phyloP scores from a whole-genome alignment of 495 filamentous ascomycete genomes.

The Lineolata rhizophorae region DNA sequence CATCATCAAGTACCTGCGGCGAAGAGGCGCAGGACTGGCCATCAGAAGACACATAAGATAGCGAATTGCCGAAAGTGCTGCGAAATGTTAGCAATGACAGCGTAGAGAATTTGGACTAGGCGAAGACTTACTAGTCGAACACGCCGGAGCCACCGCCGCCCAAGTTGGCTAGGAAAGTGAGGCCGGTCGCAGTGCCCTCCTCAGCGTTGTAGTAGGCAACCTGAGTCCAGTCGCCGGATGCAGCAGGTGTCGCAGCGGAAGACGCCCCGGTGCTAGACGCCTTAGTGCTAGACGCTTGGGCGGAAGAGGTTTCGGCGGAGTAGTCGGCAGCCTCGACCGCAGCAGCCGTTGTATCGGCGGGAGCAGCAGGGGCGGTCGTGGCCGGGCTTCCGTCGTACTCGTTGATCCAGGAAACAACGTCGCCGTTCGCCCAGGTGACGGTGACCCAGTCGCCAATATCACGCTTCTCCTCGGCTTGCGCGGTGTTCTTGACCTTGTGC shows the following conservation, averaged over 20 bases:
- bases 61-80: constrained; percentile 36
- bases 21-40: constrained; percentile 25
- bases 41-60: constrained; percentile 34
- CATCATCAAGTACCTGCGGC: constrained; percentile 28
- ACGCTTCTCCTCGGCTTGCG: constrained; percentile 7
- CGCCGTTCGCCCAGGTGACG: constrained; percentile 41
- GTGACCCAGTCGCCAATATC: constrained; percentile 21
- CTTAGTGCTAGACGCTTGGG: constrained; percentile 10
- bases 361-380: constrained; percentile 6
- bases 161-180: constrained; percentile 44
- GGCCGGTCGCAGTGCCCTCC: constrained; percentile 24
- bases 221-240: constrained; percentile 15
- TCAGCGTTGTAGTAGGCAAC: constrained; percentile 34
- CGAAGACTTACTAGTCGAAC: constrained; percentile 28
- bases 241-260: neutral
- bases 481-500: too few species aligned
- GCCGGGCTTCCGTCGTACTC: constrained; percentile 25
- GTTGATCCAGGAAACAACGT: constrained; percentile 41
- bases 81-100: constrained; percentile 1
- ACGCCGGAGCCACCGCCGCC: constrained; percentile 36
- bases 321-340: constrained; percentile 5
- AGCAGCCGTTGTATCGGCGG: constrained; percentile 9
- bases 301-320: constrained; percentile 5
- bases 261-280: constrained; percentile 6
- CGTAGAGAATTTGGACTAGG: constrained; percentile 3